A percentile compares a stretch with the other conserved stretches of the same genome.
These are phyloP conservation scores for Xylariaceae sp. DNA, from an alignment of 2,329 filamentous ascomycete species.

Conservation along the genomic window DNA sequence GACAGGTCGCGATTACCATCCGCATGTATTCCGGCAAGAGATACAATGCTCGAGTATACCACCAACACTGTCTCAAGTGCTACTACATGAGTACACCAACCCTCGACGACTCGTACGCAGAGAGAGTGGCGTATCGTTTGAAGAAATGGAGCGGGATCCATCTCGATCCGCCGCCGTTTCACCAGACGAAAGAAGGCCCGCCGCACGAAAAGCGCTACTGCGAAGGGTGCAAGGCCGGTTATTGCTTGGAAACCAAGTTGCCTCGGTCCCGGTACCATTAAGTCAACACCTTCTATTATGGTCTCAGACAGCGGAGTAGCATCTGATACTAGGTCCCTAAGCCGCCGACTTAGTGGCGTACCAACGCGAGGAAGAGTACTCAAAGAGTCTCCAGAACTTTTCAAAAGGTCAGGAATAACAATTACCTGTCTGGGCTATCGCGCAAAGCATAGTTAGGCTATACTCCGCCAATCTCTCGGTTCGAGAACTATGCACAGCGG, in stretches of 20 bases:
- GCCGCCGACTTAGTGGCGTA: too few relatives aligned
- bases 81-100: slow-evolving; percentile 36
- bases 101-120: slow-evolving; percentile 44
- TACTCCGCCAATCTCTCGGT: too few relatives aligned
- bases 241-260: slow-evolving; percentile 31
- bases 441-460: too few relatives aligned
- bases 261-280: background rate
- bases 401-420: too few relatives aligned
- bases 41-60: slow-evolving; percentile 48
- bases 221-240: slow-evolving; percentile 47
- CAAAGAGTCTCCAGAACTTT: too few relatives aligned
- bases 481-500: too few relatives aligned
- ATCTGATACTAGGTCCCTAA: too few relatives aligned
- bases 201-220: slow-evolving; percentile 42
- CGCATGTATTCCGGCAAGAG: slow-evolving; percentile 36
- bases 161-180: slow-evolving; percentile 22
- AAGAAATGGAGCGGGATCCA: slow-evolving; percentile 46
- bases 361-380: too few relatives aligned
- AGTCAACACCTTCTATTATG: background rate
- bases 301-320: too few relatives aligned
- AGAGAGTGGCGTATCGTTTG: slow-evolving; percentile 46
- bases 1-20: slow-evolving; percentile 44
- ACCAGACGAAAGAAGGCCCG: background rate
- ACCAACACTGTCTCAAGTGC: slow-evolving; percentile 46
- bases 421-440: too few relatives aligned